Conservation (phyloP, 2,329 filamentous ascomycete species). For the Colletotrichum destructivum region DNA sequence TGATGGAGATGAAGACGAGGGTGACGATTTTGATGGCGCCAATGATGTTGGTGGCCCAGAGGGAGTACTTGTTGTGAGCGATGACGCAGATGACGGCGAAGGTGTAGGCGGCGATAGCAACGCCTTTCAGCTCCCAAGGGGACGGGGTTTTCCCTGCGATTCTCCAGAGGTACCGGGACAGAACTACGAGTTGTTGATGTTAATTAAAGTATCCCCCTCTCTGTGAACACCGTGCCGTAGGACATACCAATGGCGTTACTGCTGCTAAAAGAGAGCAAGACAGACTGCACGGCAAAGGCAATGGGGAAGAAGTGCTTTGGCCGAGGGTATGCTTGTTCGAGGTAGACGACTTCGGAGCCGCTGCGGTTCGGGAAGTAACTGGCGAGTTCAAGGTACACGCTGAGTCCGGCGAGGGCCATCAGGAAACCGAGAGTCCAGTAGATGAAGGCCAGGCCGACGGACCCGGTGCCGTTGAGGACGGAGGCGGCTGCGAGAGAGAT, state of each 20-base stretch:
- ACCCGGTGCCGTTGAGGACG: slow-evolving; percentile 72
- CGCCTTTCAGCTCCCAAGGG: slow-evolving; percentile 76
- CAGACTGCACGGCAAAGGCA: slow-evolving; percentile 74
- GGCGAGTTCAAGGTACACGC: slow-evolving; percentile 75
- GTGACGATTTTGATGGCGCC: slow-evolving; percentile 73
- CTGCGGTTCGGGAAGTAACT: slow-evolving; percentile 78
- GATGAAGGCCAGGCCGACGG: slow-evolving; percentile 73
- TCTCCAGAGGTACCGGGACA: slow-evolving; percentile 75
- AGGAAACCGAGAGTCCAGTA: slow-evolving; percentile 77
- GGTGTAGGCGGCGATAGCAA: slow-evolving; percentile 76
- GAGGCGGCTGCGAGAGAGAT: slow-evolving; percentile 62
- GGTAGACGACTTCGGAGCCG: slow-evolving; percentile 76
- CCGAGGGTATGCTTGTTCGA: slow-evolving; percentile 77
- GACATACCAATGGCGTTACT: slow-evolving; percentile 71
- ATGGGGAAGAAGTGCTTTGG: slow-evolving; percentile 76
- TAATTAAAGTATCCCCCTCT: accelerated
- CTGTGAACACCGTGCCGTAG: neutral
- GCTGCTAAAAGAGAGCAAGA: slow-evolving; percentile 76
- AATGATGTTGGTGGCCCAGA: slow-evolving; percentile 69
- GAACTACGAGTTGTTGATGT: slow-evolving; percentile 55
- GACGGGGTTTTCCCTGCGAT: slow-evolving; percentile 66
- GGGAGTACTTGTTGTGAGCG: slow-evolving; percentile 71
- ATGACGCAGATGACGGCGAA: slow-evolving; percentile 68
- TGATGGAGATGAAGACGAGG: slow-evolving; percentile 73
- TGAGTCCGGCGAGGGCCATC: slow-evolving; percentile 68